Conservation (phyloP, 129 eudicot species). For the Deinandra increscens region DNA sequence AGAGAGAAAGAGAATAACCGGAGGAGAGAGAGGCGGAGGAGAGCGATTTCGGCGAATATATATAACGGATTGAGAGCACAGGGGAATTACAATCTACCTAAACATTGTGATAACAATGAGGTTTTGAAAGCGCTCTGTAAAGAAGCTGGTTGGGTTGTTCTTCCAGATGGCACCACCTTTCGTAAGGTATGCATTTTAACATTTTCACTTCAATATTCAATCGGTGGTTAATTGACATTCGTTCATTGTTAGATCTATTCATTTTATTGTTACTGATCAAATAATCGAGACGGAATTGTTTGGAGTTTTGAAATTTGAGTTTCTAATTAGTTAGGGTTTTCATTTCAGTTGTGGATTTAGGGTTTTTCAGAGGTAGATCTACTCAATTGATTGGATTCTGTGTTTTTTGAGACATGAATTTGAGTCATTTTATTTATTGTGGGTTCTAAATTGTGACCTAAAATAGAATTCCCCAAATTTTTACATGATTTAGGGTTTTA, state of each 20-base stretch:
- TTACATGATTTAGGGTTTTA: not conserved
- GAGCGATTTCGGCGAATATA: conserved; percentile 90
- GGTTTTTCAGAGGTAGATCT: conserved; percentile 25
- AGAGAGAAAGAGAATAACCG: conserved; percentile 94
- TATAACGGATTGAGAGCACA: conserved; percentile 84
- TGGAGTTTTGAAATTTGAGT: not conserved
- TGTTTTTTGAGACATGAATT: not conserved
- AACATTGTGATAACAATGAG: conserved; percentile 95
- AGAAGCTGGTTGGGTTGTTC: conserved; percentile 97
- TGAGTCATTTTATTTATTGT: not conserved
- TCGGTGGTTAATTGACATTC: too few relatives aligned
- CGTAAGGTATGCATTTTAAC: conserved; percentile 51
- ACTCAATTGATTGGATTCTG: not conserved
- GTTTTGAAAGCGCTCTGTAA: conserved; percentile 88
- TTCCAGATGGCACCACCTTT: conserved; percentile 97
- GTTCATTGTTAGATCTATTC: too few relatives aligned
- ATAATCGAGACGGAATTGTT: not conserved
- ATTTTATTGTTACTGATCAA: not conserved
- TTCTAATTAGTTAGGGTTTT: not conserved
- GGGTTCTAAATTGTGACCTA: not conserved
- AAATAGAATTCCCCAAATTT: not conserved
- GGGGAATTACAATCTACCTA: conserved; percentile 77
- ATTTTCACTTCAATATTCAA: not conserved
- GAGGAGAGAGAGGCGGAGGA: conserved; percentile 90
- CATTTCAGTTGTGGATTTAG: conserved; percentile 3